These are phyloP conservation scores for Hamamelis virginiana DNA, from an alignment of 164 flowering plant species.

Conservation along the genomic window DNA sequence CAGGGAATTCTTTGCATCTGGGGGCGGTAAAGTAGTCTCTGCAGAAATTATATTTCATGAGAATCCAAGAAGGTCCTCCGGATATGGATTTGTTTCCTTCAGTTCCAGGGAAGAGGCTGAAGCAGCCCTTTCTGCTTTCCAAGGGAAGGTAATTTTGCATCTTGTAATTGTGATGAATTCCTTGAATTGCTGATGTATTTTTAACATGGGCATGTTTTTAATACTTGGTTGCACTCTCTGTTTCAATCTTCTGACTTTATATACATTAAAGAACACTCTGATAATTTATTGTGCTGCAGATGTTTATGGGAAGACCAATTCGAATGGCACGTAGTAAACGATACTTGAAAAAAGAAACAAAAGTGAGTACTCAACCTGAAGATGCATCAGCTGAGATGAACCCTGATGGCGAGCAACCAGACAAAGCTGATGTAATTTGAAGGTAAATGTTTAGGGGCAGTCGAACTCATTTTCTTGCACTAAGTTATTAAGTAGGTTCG, in stretches of 20 bases:
- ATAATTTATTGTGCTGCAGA: conserved; percentile 36
- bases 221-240: background rate
- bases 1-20: conserved; percentile 59
- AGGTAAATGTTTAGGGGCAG: background rate
- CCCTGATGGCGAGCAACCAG: conserved; percentile 19
- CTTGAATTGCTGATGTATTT: background rate
- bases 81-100: conserved; percentile 85
- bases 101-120: conserved; percentile 59
- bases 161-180: background rate
- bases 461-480: background rate
- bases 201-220: background rate
- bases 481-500: conserved; percentile 4
- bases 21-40: conserved; percentile 36
- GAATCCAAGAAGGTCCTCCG: conserved; percentile 60
- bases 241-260: background rate
- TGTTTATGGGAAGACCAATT: conserved; percentile 65
- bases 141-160: conserved; percentile 62
- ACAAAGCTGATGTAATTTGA: conserved; percentile 17
- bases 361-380: conserved; percentile 26
- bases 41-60: conserved; percentile 65
- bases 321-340: conserved; percentile 55
- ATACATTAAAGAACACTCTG: background rate
- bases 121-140: conserved; percentile 56
- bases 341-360: conserved; percentile 33
- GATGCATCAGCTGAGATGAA: conserved; percentile 27